Percentiles rank a stretch among this genome's conserved stretches.
These are phyloP conservation scores for Starmerella bombi DNA, from an alignment of 805 yeast species.

Conservation along the genomic window DNA sequence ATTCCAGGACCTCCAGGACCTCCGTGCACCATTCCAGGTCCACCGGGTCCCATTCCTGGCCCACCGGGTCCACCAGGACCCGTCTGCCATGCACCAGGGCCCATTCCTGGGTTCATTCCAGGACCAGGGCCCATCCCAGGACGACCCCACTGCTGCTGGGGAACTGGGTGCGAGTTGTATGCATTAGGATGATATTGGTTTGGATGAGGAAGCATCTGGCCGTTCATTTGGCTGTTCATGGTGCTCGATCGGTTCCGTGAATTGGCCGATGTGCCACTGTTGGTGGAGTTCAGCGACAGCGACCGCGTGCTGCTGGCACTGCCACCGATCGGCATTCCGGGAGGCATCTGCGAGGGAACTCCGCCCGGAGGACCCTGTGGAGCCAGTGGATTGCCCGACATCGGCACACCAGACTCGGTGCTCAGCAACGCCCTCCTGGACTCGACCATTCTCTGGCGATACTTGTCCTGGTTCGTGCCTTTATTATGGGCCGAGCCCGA, in stretches of 20 bases:
- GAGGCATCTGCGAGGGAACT: background rate
- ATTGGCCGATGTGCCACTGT: background rate
- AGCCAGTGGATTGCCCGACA: conserved; percentile 13
- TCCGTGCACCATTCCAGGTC: too few species aligned
- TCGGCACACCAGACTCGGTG: conserved; percentile 18
- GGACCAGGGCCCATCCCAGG: too few species aligned
- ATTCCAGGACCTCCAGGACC: too few species aligned
- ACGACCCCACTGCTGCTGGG: conserved; percentile 6
- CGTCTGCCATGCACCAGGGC: too few species aligned
- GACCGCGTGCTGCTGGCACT: background rate
- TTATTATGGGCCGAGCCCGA: conserved; percentile 6
- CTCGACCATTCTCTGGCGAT: conserved; percentile 23
- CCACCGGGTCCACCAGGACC: too few species aligned
- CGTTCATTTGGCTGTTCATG: background rate
- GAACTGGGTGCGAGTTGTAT: conserved; percentile 15
- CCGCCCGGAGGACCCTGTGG: background rate
- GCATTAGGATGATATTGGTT: background rate
- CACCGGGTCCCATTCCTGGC: too few species aligned
- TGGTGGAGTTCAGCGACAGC: background rate
- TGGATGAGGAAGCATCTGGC: background rate
- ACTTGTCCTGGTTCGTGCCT: conserved; percentile 16
- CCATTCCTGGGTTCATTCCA: too few species aligned
- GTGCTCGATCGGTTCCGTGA: background rate
- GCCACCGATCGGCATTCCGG: background rate
- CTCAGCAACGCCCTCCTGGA: conserved; percentile 19